Evolutionary conservation across 768 basidiomycete genomes (phyloP).

Genomic region (Exidia glandulosa): DNA sequence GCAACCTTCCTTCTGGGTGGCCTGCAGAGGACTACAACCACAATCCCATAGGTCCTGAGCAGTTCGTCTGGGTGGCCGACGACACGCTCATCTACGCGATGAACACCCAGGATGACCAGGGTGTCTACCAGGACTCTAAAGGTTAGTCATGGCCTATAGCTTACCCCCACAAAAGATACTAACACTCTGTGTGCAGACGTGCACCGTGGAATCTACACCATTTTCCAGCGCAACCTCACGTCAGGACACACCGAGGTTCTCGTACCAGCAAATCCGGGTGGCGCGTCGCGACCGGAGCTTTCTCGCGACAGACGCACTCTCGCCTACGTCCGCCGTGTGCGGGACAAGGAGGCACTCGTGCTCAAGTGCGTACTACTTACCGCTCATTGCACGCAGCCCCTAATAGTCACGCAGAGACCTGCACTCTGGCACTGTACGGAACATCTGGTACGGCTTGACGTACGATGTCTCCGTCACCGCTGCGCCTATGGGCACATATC

Average conservation of each 20-base stretch:
- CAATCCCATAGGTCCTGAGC: conserved; percentile 67
- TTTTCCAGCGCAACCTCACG: conserved; percentile 56
- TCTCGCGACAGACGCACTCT: conserved; percentile 59
- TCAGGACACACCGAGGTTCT: conserved; percentile 39
- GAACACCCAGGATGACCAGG: conserved; percentile 41
- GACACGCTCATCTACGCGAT: conserved; percentile 55
- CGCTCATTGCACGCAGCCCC: background rate
- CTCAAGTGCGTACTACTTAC: conserved; percentile 39
- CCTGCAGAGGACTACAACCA: conserved; percentile 44
- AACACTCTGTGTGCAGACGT: conserved; percentile 35
- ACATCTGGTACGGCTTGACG: conserved; percentile 58
- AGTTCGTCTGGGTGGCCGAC: conserved; percentile 48
- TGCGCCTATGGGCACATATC: conserved; percentile 73
- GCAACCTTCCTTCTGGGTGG: conserved; percentile 53
- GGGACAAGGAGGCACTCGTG: conserved; percentile 63
- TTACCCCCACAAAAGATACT: background rate
- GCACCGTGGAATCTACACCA: conserved; percentile 59
- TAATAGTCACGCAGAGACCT: conserved; percentile 39
- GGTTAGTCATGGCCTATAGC: conserved; percentile 32
- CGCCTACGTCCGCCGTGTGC: conserved; percentile 62
- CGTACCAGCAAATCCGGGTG: conserved; percentile 49
- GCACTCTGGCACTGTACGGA: conserved; percentile 48
- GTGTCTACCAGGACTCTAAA: conserved; percentile 50
- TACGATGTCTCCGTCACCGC: conserved; percentile 55
- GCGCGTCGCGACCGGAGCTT: conserved; percentile 62